Evolutionary conservation across 1,284 basidiomycete genomes (phyloP), one percentile per base, ranked within the genome.

Genomic region (Irpex lacteus): DNA sequence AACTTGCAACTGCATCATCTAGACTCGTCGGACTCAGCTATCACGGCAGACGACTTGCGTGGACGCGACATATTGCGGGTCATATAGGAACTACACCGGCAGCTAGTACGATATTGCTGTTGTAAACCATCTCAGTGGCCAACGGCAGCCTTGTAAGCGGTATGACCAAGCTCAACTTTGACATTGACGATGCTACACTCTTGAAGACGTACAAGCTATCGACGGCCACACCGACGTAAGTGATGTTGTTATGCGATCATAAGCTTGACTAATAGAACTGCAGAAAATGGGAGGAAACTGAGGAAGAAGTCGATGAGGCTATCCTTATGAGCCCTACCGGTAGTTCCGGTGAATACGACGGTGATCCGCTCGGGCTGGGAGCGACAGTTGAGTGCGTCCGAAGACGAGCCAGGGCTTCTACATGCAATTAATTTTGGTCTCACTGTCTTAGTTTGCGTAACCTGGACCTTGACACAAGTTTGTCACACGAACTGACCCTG

Each of bases 241-340:
- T 64, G 19, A n/a, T 50, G 44, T 36, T 21, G 19, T 63, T 9
- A 32, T 37, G 21, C 26, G 50, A 13, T 44, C 50, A 11, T 13
- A 13, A 36, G 13, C 4, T 54, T 6, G 9, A 15, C 63, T 3
- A 26, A 53, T 47, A 7, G 26, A 5, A 13, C 18, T 26, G 36
- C 55, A 92, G 92, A 67, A 82, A 87, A 77, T 94, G 91, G 91
- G 91, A 94, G 72, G 89, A 92, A 62, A 80, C 90, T 1, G 89
- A 93, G 71, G 86, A 93, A 77, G 92, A 94, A 64, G 74, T 87
- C 21, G 88, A 89, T 71, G 86, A 89, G 68, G 83, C 87, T 0
- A 74, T 90, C 13, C 36, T 69, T 84, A 88, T 19, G 86, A 85
- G 26, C 79, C 87, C 34, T 73, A 78, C 84, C 32, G 85, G 82